A percentile compares a stretch with the other conserved stretches of the same genome.
Conservation (phyloP, 2,329 filamentous ascomycete species). For the Aspergillus spinulosporus region DNA sequence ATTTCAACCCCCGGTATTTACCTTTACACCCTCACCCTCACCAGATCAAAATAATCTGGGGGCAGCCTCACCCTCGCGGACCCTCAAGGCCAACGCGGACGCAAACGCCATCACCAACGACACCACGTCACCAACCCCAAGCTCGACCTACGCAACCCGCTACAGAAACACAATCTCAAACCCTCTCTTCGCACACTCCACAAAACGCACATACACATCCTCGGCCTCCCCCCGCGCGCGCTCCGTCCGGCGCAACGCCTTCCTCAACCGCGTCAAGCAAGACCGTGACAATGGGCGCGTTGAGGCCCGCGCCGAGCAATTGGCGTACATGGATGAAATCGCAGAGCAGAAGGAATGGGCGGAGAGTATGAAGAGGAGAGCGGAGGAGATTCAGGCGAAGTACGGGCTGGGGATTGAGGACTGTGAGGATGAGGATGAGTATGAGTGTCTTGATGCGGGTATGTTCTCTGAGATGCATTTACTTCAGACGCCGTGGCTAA, state of each 20-base stretch:
- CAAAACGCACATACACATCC: conserved; percentile 16
- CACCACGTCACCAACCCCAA: conserved; percentile 14
- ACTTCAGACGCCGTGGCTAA: no score
- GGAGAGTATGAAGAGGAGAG: conserved; percentile 38
- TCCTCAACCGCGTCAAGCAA: conserved; percentile 44
- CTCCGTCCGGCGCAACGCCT: conserved; percentile 39
- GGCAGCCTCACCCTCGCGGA: neutral
- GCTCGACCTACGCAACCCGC: conserved; percentile 36
- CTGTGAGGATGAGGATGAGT: conserved; percentile 17
- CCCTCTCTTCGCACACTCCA: conserved; percentile 29
- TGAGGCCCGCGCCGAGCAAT: conserved; percentile 45
- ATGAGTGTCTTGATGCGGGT: conserved; percentile 28
- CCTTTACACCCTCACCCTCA: conserved; percentile 7
- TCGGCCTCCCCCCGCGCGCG: conserved; percentile 31
- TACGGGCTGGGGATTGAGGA: conserved; percentile 15
- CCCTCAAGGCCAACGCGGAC: neutral
- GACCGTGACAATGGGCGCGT: conserved; percentile 42
- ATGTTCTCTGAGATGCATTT: conserved; percentile 10
- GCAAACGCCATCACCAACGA: neutral
- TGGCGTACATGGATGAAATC: conserved; percentile 45
- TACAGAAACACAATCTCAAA: conserved; percentile 38
- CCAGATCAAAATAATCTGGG: neutral
- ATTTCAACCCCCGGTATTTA: conserved; percentile 3
- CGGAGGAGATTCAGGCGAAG: conserved; percentile 27
- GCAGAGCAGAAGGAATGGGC: conserved; percentile 42